Conservation (phyloP, 1,284 basidiomycete genomes). For the Moesziomyces globuligerus region DNA sequence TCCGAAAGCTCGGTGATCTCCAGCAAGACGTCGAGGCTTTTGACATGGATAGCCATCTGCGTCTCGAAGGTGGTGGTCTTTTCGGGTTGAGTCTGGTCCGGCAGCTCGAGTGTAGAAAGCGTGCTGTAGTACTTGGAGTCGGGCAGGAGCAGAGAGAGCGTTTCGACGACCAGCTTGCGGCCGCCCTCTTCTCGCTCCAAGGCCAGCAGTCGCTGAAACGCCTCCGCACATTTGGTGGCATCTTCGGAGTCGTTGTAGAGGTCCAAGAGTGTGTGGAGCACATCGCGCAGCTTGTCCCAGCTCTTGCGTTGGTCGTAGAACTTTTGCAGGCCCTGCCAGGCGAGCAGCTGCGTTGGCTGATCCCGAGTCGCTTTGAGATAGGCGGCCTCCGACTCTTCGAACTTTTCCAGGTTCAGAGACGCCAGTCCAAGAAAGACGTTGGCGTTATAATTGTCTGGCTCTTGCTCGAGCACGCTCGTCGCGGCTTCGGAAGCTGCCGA, state of each 20-base stretch:
- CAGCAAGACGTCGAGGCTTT: slow-evolving; percentile 49
- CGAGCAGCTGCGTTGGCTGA: slow-evolving; percentile 64
- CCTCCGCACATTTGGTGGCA: slow-evolving; percentile 80
- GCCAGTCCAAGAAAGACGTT: slow-evolving; percentile 61
- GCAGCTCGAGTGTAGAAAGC: slow-evolving; percentile 76
- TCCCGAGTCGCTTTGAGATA: slow-evolving; percentile 66
- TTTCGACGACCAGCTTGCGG: slow-evolving; percentile 46
- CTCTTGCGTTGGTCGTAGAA: slow-evolving; percentile 66
- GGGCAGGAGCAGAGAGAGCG: slow-evolving; percentile 79
- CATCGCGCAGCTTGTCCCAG: slow-evolving; percentile 61
- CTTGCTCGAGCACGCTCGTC: slow-evolving; percentile 50
- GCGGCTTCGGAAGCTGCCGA: slow-evolving; percentile 42
- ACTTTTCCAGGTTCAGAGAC: slow-evolving; percentile 49
- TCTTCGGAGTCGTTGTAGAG: slow-evolving; percentile 70
- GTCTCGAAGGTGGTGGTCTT: slow-evolving; percentile 68
- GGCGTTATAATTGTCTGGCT: slow-evolving; percentile 65
- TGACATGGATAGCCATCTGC: slow-evolving; percentile 77
- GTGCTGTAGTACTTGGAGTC: slow-evolving; percentile 76
- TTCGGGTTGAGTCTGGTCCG: slow-evolving; percentile 79
- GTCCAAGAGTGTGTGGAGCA: slow-evolving; percentile 62
- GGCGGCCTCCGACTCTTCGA: slow-evolving; percentile 49
- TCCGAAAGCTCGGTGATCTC: slow-evolving; percentile 56
- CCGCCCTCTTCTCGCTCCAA: slow-evolving; percentile 74
- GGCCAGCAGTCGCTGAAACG: slow-evolving; percentile 80
- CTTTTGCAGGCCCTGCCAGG: slow-evolving; percentile 68